Percentiles rank a stretch among this genome's conserved stretches.
phyloP scores from a whole-genome alignment of 768 basidiomycete genomes.

The Macrolepiota albuminosa region DNA sequence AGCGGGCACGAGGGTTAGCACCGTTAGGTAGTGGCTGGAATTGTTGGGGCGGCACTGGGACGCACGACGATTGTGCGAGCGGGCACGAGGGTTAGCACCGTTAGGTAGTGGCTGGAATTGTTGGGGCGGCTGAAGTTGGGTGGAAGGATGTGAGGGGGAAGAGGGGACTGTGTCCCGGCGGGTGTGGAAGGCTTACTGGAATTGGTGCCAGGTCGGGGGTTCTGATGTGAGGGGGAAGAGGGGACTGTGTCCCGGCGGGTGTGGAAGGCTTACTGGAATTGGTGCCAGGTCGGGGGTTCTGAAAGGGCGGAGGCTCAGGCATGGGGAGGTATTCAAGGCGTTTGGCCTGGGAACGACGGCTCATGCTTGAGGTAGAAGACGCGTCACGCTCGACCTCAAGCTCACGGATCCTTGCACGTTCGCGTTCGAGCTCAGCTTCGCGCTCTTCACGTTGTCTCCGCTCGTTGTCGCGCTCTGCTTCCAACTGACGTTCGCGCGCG shows the following conservation, averaged over 20 bases:
- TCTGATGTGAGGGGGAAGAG: slow-evolving; percentile 3
- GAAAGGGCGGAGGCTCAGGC: slow-evolving; percentile 12
- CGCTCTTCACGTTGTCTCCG: slow-evolving; percentile 8
- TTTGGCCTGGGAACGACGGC: slow-evolving; percentile 7
- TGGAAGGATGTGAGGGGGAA: slow-evolving; percentile 6
- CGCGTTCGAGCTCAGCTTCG: slow-evolving; percentile 7
- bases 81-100: not conserved
- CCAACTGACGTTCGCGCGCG: slow-evolving; percentile 12
- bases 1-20: not conserved
- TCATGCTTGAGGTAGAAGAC: slow-evolving; percentile 3
- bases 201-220: not conserved
- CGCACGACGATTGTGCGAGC: slow-evolving; percentile 5
- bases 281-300: not conserved
- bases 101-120: slow-evolving; percentile 15
- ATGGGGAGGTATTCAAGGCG: slow-evolving; percentile 14
- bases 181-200: not conserved
- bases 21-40: slow-evolving; percentile 11
- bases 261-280: not conserved
- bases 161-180: slow-evolving; percentile 1
- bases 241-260: not conserved
- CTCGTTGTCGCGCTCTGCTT: slow-evolving; percentile 5
- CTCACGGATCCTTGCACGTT: slow-evolving; percentile 10
- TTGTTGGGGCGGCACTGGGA: slow-evolving; percentile 13
- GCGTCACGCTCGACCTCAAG: slow-evolving; percentile 8
- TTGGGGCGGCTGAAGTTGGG: slow-evolving; percentile 6